These are phyloP conservation scores for Caryopteris hybrid DNA, from an alignment of 305 asterid species.

Conservation along the genomic window DNA sequence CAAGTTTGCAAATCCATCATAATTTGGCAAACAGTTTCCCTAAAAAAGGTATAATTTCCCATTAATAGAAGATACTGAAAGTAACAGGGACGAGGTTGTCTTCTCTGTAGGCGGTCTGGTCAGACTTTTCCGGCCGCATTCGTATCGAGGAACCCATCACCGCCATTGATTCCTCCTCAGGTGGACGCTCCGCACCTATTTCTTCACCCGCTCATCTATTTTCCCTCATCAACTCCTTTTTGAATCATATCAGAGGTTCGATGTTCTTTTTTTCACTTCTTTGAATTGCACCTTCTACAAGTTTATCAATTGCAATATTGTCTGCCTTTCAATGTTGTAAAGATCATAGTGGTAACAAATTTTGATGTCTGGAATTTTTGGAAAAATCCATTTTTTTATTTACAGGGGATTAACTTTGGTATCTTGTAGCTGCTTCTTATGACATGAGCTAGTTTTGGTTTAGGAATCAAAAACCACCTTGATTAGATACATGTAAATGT, in stretches of 20 bases:
- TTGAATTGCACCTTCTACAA: not conserved
- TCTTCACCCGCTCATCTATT: slow-evolving; percentile 8
- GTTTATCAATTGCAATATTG: not conserved
- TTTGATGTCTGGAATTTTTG: not conserved
- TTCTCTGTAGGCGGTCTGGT: slow-evolving; percentile 38
- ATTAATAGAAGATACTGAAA: slow-evolving; percentile 43
- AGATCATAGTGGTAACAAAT: not conserved
- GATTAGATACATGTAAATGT: not conserved
- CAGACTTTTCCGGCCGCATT: slow-evolving; percentile 26
- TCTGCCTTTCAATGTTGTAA: not conserved
- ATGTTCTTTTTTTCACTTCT: not conserved
- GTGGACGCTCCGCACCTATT: slow-evolving; percentile 7
- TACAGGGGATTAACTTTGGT: not conserved
- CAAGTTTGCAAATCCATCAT: slow-evolving; percentile 17
- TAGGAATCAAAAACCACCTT: not conserved
- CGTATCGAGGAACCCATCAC: slow-evolving; percentile 19
- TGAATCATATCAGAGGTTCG: slow-evolving; percentile 38
- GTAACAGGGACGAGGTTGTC: slow-evolving; percentile 53
- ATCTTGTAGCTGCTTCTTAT: not conserved
- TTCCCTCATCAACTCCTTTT: not conserved
- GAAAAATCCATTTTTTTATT: not conserved
- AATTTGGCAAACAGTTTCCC: not conserved
- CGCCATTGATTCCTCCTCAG: slow-evolving; percentile 26
- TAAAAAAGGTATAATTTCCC: not conserved
- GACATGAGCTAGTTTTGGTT: not conserved